Base-by-base conservation (phyloP, 1,284 basidiomycete genomes). In the Melanopsichium pennsylvanicum region DNA sequence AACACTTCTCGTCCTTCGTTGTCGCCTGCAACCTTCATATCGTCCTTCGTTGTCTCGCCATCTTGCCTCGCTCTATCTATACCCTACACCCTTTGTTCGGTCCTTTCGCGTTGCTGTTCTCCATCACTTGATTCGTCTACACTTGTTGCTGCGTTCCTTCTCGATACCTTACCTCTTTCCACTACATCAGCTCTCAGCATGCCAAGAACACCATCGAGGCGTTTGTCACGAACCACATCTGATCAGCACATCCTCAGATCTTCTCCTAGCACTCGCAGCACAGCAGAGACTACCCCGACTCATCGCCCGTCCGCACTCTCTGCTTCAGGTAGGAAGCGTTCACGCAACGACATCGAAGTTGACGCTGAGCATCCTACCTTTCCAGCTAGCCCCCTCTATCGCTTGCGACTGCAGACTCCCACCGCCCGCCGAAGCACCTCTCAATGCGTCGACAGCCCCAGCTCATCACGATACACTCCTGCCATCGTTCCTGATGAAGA, bases 401-500 rank as follows among this genome's bases (percentile, higher is more conserved):
- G 60, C 5, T 23, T 63, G 21, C 44, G 60, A 16, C 25, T 63
- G 12, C 33, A 57, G 23, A 57, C 54, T 2, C 60, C 60, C 26
- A 44, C 40, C n/a, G 18, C 21, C 4, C 49, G 48, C 23, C 44
- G 47, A 16, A 19, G 13, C 29, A 26, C 43, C 18, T 26, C 34
- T 2, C 40, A 48, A 5, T 37, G 39, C 5, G 44, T 57, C 60
- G 44, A 52, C 60, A 63, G 54, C 19, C 55, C 68, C 12, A 55
- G 38, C 43, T 50, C 46, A 31, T 51, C 54, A 7, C 60, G 54
- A 39, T 54, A 31, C 40, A 34, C 51, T 9, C 27, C 54, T 10
- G 41, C 46, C 8, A 16, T 50, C 21, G 46, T 35, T 19, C 54
- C 57, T n/a, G 51, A 62, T 38, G 61, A 75, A 12, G 60, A 62